Evolutionary conservation across 1,284 basidiomycete genomes (phyloP).

Genomic region (Mrakiaceae sp.): DNA sequence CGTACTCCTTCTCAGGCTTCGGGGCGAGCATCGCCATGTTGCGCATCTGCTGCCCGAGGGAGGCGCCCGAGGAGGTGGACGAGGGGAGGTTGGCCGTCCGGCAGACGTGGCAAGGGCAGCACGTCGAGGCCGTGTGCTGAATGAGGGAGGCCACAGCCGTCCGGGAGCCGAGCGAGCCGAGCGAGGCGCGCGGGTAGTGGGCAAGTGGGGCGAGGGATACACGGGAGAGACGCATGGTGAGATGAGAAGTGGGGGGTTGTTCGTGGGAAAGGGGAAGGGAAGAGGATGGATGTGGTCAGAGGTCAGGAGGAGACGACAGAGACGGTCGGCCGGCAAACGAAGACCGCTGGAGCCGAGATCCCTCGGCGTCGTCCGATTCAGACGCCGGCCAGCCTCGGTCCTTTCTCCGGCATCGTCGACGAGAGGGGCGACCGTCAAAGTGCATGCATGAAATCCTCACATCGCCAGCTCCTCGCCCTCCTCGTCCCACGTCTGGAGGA

Average conservation of each 20-base stretch:
- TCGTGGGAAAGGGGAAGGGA: background rate
- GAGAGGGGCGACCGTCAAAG: too few species aligned
- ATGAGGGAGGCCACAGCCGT: slow-evolving; percentile 4
- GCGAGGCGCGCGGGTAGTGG: background rate
- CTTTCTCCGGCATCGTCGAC: too few species aligned
- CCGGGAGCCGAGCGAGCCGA: background rate
- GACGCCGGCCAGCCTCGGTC: too few species aligned
- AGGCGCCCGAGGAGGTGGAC: background rate
- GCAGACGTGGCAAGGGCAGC: slow-evolving; percentile 7
- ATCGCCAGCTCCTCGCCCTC: too few species aligned
- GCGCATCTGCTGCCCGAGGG: background rate
- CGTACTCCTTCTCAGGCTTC: slow-evolving; percentile 67
- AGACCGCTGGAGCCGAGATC: too few species aligned
- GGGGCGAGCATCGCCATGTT: background rate
- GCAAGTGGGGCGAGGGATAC: background rate
- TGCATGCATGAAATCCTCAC: too few species aligned
- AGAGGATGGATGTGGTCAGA: background rate
- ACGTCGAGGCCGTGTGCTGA: background rate
- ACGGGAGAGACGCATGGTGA: slow-evolving; percentile 1
- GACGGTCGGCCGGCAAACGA: too few species aligned
- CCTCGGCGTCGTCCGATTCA: too few species aligned
- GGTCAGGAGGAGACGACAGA: too few species aligned
- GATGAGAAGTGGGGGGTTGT: background rate
- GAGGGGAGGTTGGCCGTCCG: background rate
- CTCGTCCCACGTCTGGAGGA: background rate